phyloP scores from a whole-genome alignment of 352 stramenopile species.

The Pythium guiyangense region DNA sequence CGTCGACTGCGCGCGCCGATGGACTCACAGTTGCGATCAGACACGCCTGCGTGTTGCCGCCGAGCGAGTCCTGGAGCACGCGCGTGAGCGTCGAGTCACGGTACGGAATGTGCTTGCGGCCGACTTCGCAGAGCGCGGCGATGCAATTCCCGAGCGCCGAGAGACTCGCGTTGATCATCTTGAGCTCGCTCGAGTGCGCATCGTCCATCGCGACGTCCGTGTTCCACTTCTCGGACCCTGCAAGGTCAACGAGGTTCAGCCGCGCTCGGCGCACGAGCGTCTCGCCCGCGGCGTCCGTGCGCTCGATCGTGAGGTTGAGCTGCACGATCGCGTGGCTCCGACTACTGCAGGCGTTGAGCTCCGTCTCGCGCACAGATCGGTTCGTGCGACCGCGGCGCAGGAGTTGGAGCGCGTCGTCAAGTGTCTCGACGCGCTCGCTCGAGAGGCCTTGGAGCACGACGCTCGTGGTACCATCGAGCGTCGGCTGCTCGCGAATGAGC shows the following conservation, averaged over 20 bases:
- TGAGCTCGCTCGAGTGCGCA: constrained; percentile 69
- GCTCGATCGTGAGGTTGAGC: constrained; percentile 62
- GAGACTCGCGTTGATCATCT: constrained; percentile 90
- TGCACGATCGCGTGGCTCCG: constrained; percentile 92
- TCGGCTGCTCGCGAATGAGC: constrained; percentile 58
- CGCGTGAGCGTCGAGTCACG: constrained; percentile 87
- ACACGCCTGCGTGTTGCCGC: constrained; percentile 66
- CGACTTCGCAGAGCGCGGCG: constrained; percentile 65
- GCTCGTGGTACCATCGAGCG: constrained; percentile 39
- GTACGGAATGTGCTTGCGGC: constrained; percentile 90
- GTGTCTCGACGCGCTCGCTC: constrained; percentile 30
- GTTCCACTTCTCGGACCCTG: constrained; percentile 84
- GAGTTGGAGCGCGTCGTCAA: constrained; percentile 50
- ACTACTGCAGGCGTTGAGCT: constrained; percentile 84
- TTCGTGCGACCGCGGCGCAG: constrained; percentile 46
- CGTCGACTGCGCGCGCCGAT: constrained; percentile 34
- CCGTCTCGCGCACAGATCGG: constrained; percentile 75
- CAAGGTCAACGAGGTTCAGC: constrained; percentile 78
- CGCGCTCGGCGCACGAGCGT: constrained; percentile 40
- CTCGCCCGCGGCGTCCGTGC: constrained; percentile 20
- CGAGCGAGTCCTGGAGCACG: constrained; percentile 82
- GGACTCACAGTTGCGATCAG: constrained; percentile 70
- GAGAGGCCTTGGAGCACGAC: constrained; percentile 63
- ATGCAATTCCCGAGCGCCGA: constrained; percentile 91
- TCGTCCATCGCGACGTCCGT: constrained; percentile 70